Conservation (phyloP, 2,329 filamentous ascomycete species). For the Tolypocladium inflatum region DNA sequence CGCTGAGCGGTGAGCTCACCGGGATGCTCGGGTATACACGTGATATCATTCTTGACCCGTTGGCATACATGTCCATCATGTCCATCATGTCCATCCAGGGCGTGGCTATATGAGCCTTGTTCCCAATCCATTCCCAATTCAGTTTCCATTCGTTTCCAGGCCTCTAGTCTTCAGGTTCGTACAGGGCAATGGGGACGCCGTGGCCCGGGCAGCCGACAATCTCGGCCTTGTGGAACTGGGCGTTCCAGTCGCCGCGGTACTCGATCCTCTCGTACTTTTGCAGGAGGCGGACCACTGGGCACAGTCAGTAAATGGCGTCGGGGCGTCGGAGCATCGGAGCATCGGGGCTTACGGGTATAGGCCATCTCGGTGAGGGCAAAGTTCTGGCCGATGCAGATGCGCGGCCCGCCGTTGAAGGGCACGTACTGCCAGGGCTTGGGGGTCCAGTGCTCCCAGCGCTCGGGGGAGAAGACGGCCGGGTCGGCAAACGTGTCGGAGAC, state of each 20-base stretch:
- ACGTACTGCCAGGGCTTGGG: constrained; percentile 63
- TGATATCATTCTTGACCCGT: neutral
- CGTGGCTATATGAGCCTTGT: neutral
- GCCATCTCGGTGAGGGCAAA: constrained; percentile 69
- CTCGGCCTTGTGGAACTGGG: constrained; percentile 33
- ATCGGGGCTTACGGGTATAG: constrained; percentile 7
- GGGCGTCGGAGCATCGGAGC: no score
- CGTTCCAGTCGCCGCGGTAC: constrained; percentile 33
- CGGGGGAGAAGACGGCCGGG: constrained; percentile 48
- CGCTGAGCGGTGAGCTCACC: neutral
- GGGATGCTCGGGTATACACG: neutral
- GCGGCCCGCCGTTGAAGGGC: constrained; percentile 65
- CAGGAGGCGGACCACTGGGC: constrained; percentile 37
- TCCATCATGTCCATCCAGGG: neutral
- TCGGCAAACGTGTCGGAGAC: constrained; percentile 34
- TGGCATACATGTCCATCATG: no score
- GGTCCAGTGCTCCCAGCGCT: constrained; percentile 56
- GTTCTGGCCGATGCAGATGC: constrained; percentile 72
- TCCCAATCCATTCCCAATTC: neutral
- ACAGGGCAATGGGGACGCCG: constrained; percentile 30
- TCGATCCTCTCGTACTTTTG: constrained; percentile 50
- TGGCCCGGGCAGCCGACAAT: constrained; percentile 33
- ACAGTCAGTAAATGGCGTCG: neutral
- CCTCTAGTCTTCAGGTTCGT: constrained; percentile 12
- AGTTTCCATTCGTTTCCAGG: no score